phyloP scores from a whole-genome alignment of 495 filamentous ascomycete genomes.

The Amniculicola lignicola region DNA sequence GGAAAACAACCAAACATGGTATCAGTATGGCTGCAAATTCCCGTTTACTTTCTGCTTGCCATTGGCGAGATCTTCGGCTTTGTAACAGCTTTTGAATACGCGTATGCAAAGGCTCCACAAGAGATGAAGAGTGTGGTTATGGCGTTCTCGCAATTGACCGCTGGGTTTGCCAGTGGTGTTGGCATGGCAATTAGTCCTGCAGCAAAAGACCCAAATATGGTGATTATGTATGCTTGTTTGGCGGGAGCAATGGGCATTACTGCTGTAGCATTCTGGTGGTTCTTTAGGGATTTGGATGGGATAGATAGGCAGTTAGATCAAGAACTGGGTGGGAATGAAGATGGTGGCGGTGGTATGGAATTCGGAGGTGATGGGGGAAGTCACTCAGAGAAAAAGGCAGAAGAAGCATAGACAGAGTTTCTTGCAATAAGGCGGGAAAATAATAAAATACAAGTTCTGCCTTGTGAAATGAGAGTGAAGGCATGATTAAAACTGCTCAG shows the following conservation, averaged over 20 bases:
- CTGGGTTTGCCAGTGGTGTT: background rate
- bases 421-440: too few relatives aligned
- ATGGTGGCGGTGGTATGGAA: too few relatives aligned
- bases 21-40: conserved; percentile 6
- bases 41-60: conserved; percentile 16
- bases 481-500: too few relatives aligned
- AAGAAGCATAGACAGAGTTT: too few relatives aligned
- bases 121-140: conserved; percentile 18
- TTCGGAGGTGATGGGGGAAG: too few relatives aligned
- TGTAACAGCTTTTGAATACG: conserved; percentile 26
- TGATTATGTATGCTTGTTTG: conserved; percentile 4
- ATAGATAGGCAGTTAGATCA: too few relatives aligned
- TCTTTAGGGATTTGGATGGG: too few relatives aligned
- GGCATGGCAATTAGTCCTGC: conserved; percentile 9
- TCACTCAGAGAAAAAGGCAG: too few relatives aligned
- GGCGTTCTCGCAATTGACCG: conserved; percentile 2
- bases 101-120: conserved; percentile 12
- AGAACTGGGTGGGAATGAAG: too few relatives aligned
- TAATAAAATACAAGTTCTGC: too few relatives aligned
- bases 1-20: conserved; percentile 3
- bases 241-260: background rate
- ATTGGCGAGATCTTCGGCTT: conserved; percentile 16
- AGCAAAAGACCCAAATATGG: conserved; percentile 18
- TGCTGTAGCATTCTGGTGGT: background rate
- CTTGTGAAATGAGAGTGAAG: too few relatives aligned